Conservation (phyloP, 2,329 filamentous ascomycete species). For the Fusarium piperis region DNA sequence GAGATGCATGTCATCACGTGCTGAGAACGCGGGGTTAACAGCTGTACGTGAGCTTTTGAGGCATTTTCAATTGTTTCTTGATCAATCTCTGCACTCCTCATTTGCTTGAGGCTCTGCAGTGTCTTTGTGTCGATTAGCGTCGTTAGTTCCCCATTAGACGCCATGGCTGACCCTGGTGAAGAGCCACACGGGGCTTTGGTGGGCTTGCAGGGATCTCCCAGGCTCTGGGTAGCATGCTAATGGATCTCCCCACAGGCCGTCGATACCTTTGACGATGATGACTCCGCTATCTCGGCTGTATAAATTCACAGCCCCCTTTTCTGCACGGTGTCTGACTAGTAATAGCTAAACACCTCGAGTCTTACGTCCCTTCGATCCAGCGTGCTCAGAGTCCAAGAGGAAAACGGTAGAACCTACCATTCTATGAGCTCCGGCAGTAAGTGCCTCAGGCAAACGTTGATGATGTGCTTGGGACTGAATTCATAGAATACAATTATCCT, state of each 20-base stretch:
- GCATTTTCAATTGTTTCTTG: not conserved
- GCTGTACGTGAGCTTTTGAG: not conserved
- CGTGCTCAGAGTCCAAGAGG: not conserved
- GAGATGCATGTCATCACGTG: not conserved
- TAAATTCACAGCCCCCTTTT: not conserved
- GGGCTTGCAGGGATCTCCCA: not conserved
- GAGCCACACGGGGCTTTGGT: not conserved
- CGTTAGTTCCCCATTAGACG: not conserved
- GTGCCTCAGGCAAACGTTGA: not conserved
- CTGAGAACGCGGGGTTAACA: not conserved
- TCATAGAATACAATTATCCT: not conserved
- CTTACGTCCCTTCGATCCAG: not conserved
- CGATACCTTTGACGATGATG: not conserved
- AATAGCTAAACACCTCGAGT: not conserved
- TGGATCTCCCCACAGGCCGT: not conserved
- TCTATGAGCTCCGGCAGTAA: not conserved
- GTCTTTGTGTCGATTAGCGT: not conserved
- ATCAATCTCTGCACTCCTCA: not conserved
- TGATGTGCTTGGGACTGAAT: too few species aligned
- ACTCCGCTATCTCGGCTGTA: not conserved
- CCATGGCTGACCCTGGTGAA: not conserved
- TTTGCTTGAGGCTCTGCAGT: not conserved
- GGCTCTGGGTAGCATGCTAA: not conserved
- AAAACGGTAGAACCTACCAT: not conserved
- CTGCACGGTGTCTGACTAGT: accelerated